These are phyloP conservation scores for Boletus mariae DNA, from an alignment of 1,284 basidiomycete genomes.

Conservation along the genomic window DNA sequence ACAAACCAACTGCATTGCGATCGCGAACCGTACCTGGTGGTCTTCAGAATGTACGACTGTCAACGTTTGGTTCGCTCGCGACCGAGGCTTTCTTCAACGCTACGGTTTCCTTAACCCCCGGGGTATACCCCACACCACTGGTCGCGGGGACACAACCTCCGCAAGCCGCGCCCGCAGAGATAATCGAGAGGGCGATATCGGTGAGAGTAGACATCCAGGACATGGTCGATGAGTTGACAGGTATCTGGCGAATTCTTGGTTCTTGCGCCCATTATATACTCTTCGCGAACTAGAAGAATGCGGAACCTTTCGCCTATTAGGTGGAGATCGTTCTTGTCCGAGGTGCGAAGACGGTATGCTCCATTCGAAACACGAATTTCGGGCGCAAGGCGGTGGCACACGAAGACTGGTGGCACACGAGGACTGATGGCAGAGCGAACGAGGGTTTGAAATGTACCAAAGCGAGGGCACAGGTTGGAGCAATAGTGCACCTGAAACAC, in stretches of 20 bases:
- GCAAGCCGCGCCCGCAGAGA: constrained; percentile 6
- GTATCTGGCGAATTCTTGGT: background rate
- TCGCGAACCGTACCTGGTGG: background rate
- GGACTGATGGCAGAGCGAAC: background rate
- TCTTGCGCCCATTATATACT: background rate
- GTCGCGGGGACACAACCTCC: constrained; percentile 9
- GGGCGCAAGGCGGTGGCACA: background rate
- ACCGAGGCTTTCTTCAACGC: background rate
- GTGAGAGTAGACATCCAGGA: background rate
- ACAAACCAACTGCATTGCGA: background rate
- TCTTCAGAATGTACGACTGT: background rate
- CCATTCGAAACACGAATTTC: background rate
- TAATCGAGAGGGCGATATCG: background rate
- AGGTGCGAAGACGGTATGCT: background rate
- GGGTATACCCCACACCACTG: background rate
- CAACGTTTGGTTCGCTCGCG: background rate
- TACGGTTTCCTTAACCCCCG: background rate
- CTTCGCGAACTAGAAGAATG: background rate
- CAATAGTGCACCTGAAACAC: background rate
- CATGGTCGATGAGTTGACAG: background rate
- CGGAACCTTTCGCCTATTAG: background rate
- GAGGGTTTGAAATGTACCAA: background rate
- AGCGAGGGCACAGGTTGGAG: background rate
- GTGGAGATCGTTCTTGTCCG: background rate
- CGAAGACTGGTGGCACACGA: background rate